A percentile compares a stretch with the other conserved stretches of the same genome.
These are phyloP conservation scores for Saccharomycopsis sp. DNA, from an alignment of 805 yeast genomes.

Conservation along the genomic window DNA sequence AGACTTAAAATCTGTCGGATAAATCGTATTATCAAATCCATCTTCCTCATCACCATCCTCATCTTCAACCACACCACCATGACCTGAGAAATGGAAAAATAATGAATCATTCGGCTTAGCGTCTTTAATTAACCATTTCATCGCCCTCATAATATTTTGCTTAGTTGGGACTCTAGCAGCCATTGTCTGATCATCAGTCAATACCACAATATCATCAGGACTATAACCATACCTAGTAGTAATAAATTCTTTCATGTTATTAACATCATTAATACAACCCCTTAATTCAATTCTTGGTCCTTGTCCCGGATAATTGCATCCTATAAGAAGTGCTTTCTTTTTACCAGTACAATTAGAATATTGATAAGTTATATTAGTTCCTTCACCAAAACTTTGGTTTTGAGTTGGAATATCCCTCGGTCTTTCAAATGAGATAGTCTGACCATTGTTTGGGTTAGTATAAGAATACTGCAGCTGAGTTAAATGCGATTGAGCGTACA, in stretches of 20 bases:
- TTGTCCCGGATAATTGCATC: constrained; percentile 66
- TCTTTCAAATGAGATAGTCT: constrained; percentile 3
- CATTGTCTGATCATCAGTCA: constrained; percentile 50
- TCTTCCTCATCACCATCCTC: constrained; percentile 68
- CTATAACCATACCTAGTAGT: constrained; percentile 39
- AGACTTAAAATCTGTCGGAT: constrained; percentile 64
- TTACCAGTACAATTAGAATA: constrained; percentile 67
- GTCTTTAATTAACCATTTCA: constrained; percentile 71
- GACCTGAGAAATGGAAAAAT: constrained; percentile 82
- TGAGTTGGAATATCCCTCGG: constrained; percentile 1
- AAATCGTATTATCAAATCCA: constrained; percentile 65
- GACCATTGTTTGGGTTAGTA: constrained; percentile 7
- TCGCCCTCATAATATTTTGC: constrained; percentile 66
- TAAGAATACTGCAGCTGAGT: constrained; percentile 2
- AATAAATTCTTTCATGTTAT: constrained; percentile 40
- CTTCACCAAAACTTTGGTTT: constrained; percentile 16
- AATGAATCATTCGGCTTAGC: constrained; percentile 74
- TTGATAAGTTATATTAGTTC: constrained; percentile 34
- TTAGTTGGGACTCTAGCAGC: constrained; percentile 53
- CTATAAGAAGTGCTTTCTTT: constrained; percentile 68
- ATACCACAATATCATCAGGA: constrained; percentile 49
- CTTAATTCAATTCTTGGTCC: constrained; percentile 45
- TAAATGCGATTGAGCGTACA: constrained; percentile 1
- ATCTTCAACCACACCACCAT: constrained; percentile 72
- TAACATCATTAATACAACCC: constrained; percentile 79